phyloP scores from a whole-genome alignment of 1,139 yeast species.

The Kodamaea alishanica region DNA sequence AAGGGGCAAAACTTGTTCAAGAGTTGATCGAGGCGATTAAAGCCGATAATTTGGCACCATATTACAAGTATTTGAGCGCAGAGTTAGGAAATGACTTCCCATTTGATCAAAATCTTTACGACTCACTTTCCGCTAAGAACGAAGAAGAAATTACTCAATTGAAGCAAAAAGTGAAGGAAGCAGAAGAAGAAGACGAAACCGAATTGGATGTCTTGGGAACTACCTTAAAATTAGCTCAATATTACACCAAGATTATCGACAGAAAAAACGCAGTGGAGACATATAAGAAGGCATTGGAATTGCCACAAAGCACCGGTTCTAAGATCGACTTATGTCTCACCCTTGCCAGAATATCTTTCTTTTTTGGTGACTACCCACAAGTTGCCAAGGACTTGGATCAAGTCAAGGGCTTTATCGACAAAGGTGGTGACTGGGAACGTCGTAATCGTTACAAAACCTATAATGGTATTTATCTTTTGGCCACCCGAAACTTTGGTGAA shows the following conservation, averaged over 20 bases:
- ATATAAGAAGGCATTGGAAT: conserved; percentile 69
- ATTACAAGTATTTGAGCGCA: conserved; percentile 64
- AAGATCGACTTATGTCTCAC: conserved; percentile 85
- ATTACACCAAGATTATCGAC: conserved; percentile 82
- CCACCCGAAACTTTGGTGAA: conserved; percentile 80
- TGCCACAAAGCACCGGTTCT: conserved; percentile 82
- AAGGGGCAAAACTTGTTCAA: conserved; percentile 10
- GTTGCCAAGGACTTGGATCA: conserved; percentile 74
- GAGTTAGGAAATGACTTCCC: conserved; percentile 41
- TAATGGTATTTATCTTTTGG: conserved; percentile 76
- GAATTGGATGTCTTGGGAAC: conserved; percentile 77
- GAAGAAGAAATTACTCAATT: conserved; percentile 53
- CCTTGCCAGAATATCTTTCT: conserved; percentile 80
- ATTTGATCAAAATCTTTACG: conserved; percentile 60
- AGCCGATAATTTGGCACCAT: conserved; percentile 73
- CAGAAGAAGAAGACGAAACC: conserved; percentile 87
- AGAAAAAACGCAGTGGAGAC: conserved; percentile 68
- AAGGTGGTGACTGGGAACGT: conserved; percentile 99
- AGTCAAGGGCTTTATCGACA: conserved; percentile 72
- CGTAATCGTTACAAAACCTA: conserved; percentile 92
- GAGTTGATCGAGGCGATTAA: conserved; percentile 54
- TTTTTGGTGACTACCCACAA: conserved; percentile 71
- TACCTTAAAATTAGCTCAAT: conserved; percentile 81
- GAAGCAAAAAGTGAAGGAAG: conserved; percentile 61
- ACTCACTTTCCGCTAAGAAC: conserved; percentile 50